A percentile compares a stretch with the other conserved stretches of the same genome.
phyloP scores from a whole-genome alignment of 1,139 yeast species.

The Zygoascus sp. region DNA sequence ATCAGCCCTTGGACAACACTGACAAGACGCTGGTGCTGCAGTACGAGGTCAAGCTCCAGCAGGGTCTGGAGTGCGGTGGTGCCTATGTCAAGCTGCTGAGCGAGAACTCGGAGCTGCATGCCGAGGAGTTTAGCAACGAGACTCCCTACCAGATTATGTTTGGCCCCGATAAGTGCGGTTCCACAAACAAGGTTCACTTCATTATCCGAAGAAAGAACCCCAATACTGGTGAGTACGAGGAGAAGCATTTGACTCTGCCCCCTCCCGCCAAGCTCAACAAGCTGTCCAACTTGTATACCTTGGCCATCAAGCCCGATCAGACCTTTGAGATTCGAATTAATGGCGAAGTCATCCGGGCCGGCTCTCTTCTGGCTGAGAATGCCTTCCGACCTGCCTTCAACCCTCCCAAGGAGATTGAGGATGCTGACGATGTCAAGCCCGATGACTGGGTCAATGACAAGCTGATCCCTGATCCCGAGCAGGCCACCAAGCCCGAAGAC shows the following conservation, averaged over 20 bases:
- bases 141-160: slow-evolving; percentile 84
- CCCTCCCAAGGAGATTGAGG: slow-evolving; percentile 61
- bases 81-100: slow-evolving; percentile 75
- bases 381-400: slow-evolving; percentile 58
- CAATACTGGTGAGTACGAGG: slow-evolving; percentile 53
- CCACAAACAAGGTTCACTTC: slow-evolving; percentile 72
- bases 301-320: slow-evolving; percentile 59
- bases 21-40: slow-evolving; percentile 72
- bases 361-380: slow-evolving; percentile 53
- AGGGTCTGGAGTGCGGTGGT: slow-evolving; percentile 79
- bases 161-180: slow-evolving; percentile 91
- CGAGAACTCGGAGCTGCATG: slow-evolving; percentile 40
- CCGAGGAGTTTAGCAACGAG: slow-evolving; percentile 49
- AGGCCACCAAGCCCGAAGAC: slow-evolving; percentile 64
- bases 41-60: slow-evolving; percentile 80
- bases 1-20: slow-evolving; percentile 50
- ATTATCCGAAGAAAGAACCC: slow-evolving; percentile 60
- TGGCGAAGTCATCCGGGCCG: slow-evolving; percentile 68
- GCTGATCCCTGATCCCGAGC: slow-evolving; percentile 61
- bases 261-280: slow-evolving; percentile 61
- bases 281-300: slow-evolving; percentile 63
- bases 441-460: slow-evolving; percentile 72
- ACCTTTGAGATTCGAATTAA: slow-evolving; percentile 76
- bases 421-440: slow-evolving; percentile 63
- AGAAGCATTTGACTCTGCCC: slow-evolving; percentile 62